A percentile compares a stretch with the other conserved stretches of the same genome.
Evolutionary conservation across 2,329 filamentous ascomycete species (phyloP).

Genomic region (Pseudocercospora eumusae): DNA sequence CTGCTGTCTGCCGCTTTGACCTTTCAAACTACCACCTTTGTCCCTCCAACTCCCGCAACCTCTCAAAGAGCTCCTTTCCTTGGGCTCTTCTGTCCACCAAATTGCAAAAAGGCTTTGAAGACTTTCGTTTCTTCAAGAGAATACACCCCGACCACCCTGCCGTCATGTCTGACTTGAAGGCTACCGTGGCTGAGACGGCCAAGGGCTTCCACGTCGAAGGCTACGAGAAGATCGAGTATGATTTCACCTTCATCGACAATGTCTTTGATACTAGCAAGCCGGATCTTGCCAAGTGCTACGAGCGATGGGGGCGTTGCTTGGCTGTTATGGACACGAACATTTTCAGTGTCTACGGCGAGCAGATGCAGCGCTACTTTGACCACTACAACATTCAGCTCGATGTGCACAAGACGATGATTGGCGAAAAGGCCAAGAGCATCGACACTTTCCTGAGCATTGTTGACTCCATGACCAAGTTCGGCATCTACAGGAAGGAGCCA

Average conservation of each 20-base stretch:
- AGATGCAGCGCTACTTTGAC: constrained; percentile 68
- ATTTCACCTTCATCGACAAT: constrained; percentile 71
- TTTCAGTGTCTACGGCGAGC: constrained; percentile 65
- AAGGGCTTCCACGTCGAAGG: constrained; percentile 70
- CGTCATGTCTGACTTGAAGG: constrained; percentile 69
- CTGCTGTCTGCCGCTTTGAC: constrained; percentile 1
- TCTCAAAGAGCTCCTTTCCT: constrained; percentile 20
- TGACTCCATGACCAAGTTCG: constrained; percentile 73
- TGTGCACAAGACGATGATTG: constrained; percentile 72
- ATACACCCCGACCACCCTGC: constrained; percentile 3
- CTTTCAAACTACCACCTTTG: background rate
- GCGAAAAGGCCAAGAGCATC: constrained; percentile 73
- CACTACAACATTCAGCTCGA: constrained; percentile 63
- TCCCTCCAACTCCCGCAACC: constrained; percentile 9
- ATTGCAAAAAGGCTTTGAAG: constrained; percentile 12
- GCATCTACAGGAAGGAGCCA: constrained; percentile 61
- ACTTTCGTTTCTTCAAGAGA: constrained; percentile 5
- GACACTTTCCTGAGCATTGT: constrained; percentile 69
- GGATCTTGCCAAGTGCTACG: constrained; percentile 66
- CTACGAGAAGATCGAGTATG: constrained; percentile 75
- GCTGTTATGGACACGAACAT: constrained; percentile 73
- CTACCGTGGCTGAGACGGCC: constrained; percentile 63
- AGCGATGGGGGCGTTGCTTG: constrained; percentile 64
- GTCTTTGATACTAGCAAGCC: constrained; percentile 63
- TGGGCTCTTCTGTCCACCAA: constrained; percentile 14